phyloP scores from a whole-genome alignment of 1,284 basidiomycete genomes.

The Naganishia sp. region DNA sequence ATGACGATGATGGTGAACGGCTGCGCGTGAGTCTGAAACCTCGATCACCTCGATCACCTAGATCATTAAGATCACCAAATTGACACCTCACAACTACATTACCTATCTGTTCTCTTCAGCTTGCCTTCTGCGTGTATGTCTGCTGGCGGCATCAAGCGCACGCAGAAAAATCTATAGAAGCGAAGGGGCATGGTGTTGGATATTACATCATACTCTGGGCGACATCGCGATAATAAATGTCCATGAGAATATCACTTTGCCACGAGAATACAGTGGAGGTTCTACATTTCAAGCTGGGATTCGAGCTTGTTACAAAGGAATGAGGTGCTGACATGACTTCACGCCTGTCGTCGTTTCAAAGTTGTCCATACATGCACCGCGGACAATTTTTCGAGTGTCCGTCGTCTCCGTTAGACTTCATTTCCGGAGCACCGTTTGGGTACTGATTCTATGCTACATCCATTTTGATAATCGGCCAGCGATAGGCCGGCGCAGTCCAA shows the following conservation, averaged over 20 bases:
- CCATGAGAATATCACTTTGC: background rate
- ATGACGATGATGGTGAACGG: too few species aligned
- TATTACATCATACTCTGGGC: too few species aligned
- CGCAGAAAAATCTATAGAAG: too few species aligned
- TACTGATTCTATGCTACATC: background rate
- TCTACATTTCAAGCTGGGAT: background rate
- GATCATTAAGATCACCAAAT: too few species aligned
- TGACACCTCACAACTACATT: too few species aligned
- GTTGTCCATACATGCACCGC: background rate
- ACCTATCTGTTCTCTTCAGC: too few species aligned
- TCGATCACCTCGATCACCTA: too few species aligned
- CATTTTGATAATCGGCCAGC: background rate
- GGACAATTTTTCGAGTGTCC: background rate
- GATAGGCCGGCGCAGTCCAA: background rate
- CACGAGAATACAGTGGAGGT: conserved; percentile 17
- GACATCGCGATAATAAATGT: background rate
- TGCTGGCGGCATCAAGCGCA: too few species aligned
- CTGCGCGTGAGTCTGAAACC: too few species aligned
- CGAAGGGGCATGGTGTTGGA: too few species aligned
- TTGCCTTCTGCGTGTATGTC: too few species aligned
- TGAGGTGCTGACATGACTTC: background rate
- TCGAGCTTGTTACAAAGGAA: background rate
- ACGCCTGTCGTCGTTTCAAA: background rate
- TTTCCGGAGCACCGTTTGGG: background rate
- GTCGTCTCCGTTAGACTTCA: background rate